Evolutionary conservation across 139 green algal genomes (phyloP).

Genomic region (Coelastrella sp.): DNA sequence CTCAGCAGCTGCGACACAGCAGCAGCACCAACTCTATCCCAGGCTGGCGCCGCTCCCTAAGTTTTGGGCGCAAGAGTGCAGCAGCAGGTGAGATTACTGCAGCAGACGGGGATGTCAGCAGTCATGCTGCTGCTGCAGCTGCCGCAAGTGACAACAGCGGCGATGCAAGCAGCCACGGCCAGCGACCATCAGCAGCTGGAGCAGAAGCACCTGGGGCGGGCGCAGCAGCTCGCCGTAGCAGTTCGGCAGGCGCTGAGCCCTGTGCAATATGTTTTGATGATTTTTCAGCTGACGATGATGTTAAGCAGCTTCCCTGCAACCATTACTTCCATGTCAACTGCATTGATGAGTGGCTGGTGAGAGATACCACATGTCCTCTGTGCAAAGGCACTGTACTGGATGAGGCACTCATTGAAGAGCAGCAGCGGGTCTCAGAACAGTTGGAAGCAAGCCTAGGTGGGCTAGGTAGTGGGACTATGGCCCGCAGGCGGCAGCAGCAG

Average conservation of each 20-base stretch:
- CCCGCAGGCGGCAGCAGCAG: not conserved
- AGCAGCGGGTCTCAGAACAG: not conserved
- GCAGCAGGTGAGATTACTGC: not conserved
- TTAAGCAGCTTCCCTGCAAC: slow-evolving; percentile 34
- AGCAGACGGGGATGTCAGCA: not conserved
- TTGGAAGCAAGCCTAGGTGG: slow-evolving; percentile 20
- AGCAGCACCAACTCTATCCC: not conserved
- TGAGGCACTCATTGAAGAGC: slow-evolving; percentile 2
- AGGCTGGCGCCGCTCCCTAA: not conserved
- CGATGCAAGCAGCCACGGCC: not conserved
- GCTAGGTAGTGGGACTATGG: not conserved
- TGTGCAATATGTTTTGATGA: slow-evolving; percentile 43
- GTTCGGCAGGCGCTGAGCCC: not conserved
- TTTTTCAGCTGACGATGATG: slow-evolving; percentile 30
- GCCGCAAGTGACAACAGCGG: not conserved
- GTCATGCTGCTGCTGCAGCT: not conserved
- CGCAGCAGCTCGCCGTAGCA: not conserved
- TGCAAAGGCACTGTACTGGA: slow-evolving; percentile 27
- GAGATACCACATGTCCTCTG: slow-evolving; percentile 24
- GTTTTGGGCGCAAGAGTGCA: slow-evolving; percentile 2
- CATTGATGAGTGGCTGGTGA: slow-evolving; percentile 29
- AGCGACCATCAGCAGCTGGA: not conserved
- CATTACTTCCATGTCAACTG: slow-evolving; percentile 34
- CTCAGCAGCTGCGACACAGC: not conserved
- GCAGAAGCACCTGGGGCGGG: slow-evolving; percentile 13